A percentile compares a stretch with the other conserved stretches of the same genome.
These are phyloP conservation scores for Leptodermis oblonga DNA, from an alignment of 257 asterid genomes.

Conservation along the genomic window DNA sequence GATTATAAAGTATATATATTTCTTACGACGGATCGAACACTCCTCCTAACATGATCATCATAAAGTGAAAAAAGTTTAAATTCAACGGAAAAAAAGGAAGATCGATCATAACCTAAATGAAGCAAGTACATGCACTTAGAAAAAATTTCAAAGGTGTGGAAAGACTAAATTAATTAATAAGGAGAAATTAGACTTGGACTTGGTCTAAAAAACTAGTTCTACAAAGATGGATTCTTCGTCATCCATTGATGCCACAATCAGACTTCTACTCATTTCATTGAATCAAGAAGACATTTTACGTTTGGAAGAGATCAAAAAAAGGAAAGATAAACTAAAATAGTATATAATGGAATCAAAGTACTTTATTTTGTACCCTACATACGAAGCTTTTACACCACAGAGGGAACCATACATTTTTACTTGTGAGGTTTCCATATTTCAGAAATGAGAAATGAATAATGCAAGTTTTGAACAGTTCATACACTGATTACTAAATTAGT, in stretches of 20 bases:
- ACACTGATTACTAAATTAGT: no score
- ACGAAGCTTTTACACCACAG: not conserved
- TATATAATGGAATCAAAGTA: not conserved
- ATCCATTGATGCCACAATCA: not conserved
- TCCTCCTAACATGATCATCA: no score
- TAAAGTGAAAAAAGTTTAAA: no score
- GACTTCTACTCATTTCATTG: not conserved
- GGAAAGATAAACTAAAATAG: not conserved
- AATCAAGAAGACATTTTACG: not conserved
- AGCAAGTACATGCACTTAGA: not conserved
- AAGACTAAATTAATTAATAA: no score
- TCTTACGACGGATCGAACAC: no score
- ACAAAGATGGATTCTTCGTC: constrained; percentile 15
- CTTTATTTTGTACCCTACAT: not conserved
- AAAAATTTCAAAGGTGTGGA: not conserved
- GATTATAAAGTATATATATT: no score
- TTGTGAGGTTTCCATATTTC: no score
- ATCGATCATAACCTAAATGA: no score
- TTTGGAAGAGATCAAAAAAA: not conserved
- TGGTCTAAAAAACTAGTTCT: constrained; percentile 15
- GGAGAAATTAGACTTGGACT: constrained; percentile 29
- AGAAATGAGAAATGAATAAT: not conserved
- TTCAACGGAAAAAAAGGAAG: no score
- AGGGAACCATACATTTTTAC: no score
- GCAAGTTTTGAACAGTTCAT: not conserved